Evolutionary conservation across 441 rosid species (phyloP), one percentile per base, ranked within the genome.

Genomic region (Manihot esculenta): DNA sequence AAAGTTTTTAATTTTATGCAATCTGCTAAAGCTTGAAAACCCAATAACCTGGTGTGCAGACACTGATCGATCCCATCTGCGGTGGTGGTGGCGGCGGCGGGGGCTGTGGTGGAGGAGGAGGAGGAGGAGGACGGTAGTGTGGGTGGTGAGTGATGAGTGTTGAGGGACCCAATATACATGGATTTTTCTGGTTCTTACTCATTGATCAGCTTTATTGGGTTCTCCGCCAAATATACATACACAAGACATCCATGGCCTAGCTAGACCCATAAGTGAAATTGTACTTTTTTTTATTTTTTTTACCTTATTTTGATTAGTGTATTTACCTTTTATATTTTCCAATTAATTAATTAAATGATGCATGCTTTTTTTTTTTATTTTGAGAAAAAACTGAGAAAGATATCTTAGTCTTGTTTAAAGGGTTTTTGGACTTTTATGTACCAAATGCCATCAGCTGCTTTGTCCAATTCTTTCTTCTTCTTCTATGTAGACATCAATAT

Each of bases 171-270:
- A 38, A 38, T 7, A 38, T 42, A 68, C 51, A 33, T 27, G 23
- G 15, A 21, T 70, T 20, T 0, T 50, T 62, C 61, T 38, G 41
- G 26, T 50, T 70, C 21, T 60, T 61, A 70, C 15, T 55, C 30
- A 48, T 45, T 2, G 11, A 14, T 23, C 68, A 62, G 74, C 74
- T 71, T 71, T 71, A 71, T 62, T 62, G 74, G 74, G 21, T 55
- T 47, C 69, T 64, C 51, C 74, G 50, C 70, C 57, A 13, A 71
- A 33, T 14, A 45, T 12, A 42, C 26, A 50, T 49, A 48, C 15
- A 7, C 42, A 38, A 38, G 42, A 38, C 42, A 38, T 38, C 42
- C 42, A 38, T 38, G 42, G 42, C 42, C 42, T 38, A 55, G 30
- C 33, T 20, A 20, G 8, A 48, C 58, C 30, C 30, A 21, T 54